Percentiles rank a stretch among this genome's conserved stretches.
Evolutionary conservation across 306 rosid species (phyloP).

Genomic region (Malus fusca): DNA sequence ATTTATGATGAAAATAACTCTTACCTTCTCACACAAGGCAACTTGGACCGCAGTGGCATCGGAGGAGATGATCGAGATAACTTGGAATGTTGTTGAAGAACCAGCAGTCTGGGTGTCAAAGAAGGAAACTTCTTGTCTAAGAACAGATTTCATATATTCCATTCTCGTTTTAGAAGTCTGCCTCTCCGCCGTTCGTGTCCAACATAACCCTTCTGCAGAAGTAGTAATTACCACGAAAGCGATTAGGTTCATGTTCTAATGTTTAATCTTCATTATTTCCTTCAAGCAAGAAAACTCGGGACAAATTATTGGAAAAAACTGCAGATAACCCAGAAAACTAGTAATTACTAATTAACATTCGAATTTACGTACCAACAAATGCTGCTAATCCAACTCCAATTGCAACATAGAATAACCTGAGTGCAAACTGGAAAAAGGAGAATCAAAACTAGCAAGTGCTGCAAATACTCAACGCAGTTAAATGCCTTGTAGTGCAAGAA

Average conservation of each 20-base stretch:
- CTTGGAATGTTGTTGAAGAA: constrained; percentile 72
- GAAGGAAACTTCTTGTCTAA: constrained; percentile 83
- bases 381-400: constrained; percentile 72
- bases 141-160: constrained; percentile 75
- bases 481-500: background rate
- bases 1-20: background rate
- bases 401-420: constrained; percentile 56
- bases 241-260: constrained; percentile 4
- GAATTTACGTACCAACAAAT: constrained; percentile 55
- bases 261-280: background rate
- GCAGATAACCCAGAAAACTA: background rate
- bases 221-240: constrained; percentile 10
- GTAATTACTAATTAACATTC: background rate
- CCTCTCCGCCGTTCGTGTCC: constrained; percentile 87
- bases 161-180: constrained; percentile 78
- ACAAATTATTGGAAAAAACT: background rate
- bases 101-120: constrained; percentile 64
- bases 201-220: constrained; percentile 73
- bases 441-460: constrained; percentile 11
- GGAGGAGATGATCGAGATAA: constrained; percentile 63
- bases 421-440: constrained; percentile 51
- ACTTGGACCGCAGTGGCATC: constrained; percentile 81
- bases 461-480: background rate
- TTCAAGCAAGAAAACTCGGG: background rate
- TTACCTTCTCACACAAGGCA: constrained; percentile 75